Base-by-base conservation (phyloP, 75 land plant genomes). In the Isoetes taiwanensis region DNA sequence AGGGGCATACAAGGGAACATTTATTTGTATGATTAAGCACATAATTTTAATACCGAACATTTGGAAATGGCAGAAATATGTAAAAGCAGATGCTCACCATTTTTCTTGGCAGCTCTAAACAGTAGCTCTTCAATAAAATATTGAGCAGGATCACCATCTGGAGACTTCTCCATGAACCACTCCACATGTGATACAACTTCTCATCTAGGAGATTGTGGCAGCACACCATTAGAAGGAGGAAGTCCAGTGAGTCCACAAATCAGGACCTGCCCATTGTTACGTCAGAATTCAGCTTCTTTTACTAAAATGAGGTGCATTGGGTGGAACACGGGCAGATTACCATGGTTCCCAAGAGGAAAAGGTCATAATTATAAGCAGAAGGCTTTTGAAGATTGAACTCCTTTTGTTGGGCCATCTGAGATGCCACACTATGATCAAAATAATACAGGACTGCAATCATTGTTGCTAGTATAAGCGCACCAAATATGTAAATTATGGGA, bases 111-210 rank as follows among this genome's bases (percentile, higher is more conserved):
- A 34, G 99, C 99, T 19, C 96, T 85, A 43, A 88, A 94, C 34
- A 94, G 80, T n/a, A 84, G 70, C 81, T 84, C 90, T 62, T 94
- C 99, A 53, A 94, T 94, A 4, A 94, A 78, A 61, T 85, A 84
- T 61, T 94, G 99, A 0, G 99, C 99, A 32, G 99, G 99, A 67
- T 94, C 99, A 62, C 99, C 99, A 41, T 94, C 99, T 2, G 99
- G 99, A 26, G 40, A 78, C 55, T 65, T 63, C 25, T 67, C 58
- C 71, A 88, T 75, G 78, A 88, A 94, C 63, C 76, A 76, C 54
- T 94, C 99, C 30, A 94, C 96, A 62, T 82, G 80, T 32, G 95
- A 68, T 34, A 94, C 86, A 8, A 93, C 99, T 43, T 87, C 96
- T 63, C n/a, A n/a, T n/a, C n/a, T n/a, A n/a, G 50, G 50, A 46